A percentile compares a stretch with the other conserved stretches of the same genome.
phyloP scores from a whole-genome alignment of 192 early-diverging fungal species.

The Piromyces finnis region DNA sequence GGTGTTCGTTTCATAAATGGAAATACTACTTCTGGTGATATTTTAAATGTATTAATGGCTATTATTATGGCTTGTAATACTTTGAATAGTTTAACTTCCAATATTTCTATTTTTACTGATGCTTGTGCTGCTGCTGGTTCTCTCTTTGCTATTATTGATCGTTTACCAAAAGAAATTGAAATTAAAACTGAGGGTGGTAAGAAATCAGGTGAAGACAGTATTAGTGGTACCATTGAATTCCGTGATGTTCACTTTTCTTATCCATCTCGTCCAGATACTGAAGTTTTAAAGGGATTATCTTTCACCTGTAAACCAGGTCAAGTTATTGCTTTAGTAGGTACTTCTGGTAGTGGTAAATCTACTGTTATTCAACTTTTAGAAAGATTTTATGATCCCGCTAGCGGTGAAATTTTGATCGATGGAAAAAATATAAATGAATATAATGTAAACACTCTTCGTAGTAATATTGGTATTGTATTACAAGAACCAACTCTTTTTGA shows the following conservation, averaged over 20 bases:
- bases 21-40: neutral
- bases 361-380: slow-evolving; percentile 53
- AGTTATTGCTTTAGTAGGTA: neutral
- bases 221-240: slow-evolving; percentile 7
- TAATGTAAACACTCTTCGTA: slow-evolving; percentile 42
- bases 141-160: neutral
- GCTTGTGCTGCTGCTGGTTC: neutral
- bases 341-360: slow-evolving; percentile 23
- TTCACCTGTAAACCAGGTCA: neutral
- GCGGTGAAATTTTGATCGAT: slow-evolving; percentile 47
- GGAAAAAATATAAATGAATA: slow-evolving; percentile 30
- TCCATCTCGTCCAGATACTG: neutral
- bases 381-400: slow-evolving; percentile 53
- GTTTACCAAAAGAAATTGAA: neutral
- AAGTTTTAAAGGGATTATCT: neutral
- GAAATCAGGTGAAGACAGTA: neutral
- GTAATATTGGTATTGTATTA: slow-evolving; percentile 50
- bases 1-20: neutral
- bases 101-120: neutral
- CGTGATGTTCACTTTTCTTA: slow-evolving; percentile 20
- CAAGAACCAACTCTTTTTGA: slow-evolving; percentile 15
- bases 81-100: neutral
- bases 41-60: neutral
- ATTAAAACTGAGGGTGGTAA: neutral
- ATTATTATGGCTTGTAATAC: neutral